A percentile compares a stretch with the other conserved stretches of the same genome.
These are phyloP conservation scores for Orbilia blumenaviensis DNA, from an alignment of 2,329 filamentous ascomycete genomes.

Conservation along the genomic window DNA sequence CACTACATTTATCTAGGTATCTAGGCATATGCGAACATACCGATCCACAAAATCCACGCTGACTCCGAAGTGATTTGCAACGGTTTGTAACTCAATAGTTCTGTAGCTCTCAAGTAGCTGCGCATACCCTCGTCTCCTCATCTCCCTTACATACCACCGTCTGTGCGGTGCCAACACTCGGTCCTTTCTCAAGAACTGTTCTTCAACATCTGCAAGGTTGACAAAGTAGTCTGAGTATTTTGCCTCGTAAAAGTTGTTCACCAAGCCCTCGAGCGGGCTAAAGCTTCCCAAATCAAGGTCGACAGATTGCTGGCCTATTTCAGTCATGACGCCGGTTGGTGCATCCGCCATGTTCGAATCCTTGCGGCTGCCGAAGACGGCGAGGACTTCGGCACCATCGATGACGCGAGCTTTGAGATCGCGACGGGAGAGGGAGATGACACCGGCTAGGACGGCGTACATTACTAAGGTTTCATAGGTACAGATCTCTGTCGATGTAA, in stretches of 20 bases:
- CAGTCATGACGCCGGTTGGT: conserved; percentile 66
- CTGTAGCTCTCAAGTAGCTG: conserved; percentile 97
- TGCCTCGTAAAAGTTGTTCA: conserved; percentile 90
- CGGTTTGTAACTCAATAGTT: conserved; percentile 94
- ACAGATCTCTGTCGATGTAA: conserved; percentile 98
- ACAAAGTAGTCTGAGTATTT: conserved; percentile 95
- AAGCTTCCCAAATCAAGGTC: conserved; percentile 87
- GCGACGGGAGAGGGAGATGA: conserved; percentile 91
- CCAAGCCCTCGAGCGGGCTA: conserved; percentile 82
- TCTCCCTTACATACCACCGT: conserved; percentile 97
- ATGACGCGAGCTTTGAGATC: conserved; percentile 99
- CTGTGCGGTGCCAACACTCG: conserved; percentile 96
- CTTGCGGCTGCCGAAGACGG: conserved; percentile 85
- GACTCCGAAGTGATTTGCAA: conserved; percentile 97
- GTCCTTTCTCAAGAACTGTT: conserved; percentile 91
- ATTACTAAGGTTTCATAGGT: conserved; percentile 93
- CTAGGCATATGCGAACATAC: conserved; percentile 63
- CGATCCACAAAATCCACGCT: conserved; percentile 95
- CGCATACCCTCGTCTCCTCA: conserved; percentile 94
- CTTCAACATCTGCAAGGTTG: conserved; percentile 87
- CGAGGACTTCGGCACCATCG: conserved; percentile 97
- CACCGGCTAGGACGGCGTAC: conserved; percentile 93
- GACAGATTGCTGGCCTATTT: conserved; percentile 68
- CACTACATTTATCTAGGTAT: neutral
- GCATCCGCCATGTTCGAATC: conserved; percentile 79